Evolutionary conservation across 306 rosid species (phyloP).

Genomic region (Pueraria montana): DNA sequence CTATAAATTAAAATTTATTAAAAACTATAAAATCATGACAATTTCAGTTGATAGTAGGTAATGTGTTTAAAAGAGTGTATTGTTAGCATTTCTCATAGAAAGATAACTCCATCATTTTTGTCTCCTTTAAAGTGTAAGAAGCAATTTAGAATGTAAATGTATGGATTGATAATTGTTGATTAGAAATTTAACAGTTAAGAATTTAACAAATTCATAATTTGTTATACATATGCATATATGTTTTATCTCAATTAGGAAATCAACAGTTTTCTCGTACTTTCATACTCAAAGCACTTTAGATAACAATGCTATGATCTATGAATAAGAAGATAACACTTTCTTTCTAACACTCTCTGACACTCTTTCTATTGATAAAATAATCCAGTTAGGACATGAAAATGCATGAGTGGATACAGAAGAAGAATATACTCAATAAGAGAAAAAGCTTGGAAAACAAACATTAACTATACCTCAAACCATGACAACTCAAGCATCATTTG

Average conservation of each 20-base stretch:
- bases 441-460: neutral
- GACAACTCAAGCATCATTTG: constrained; percentile 57
- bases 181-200: neutral
- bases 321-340: no score
- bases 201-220: no score
- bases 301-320: neutral
- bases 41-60: no score
- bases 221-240: neutral
- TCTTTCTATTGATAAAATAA: neutral
- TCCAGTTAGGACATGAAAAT: neutral
- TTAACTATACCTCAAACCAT: constrained; percentile 58
- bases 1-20: no score
- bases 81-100: no score
- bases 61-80: no score
- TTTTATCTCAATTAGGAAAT: no score
- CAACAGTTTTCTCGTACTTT: neutral
- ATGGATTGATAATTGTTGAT: neutral
- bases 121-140: neutral
- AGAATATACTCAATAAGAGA: neutral
- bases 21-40: no score
- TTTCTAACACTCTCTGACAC: no score
- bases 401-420: neutral
- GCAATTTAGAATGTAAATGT: neutral
- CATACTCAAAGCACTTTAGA: no score
- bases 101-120: no score